Evolutionary conservation across 1,139 yeast genomes (phyloP).

Genomic region (Debaryomyces udenii): DNA sequence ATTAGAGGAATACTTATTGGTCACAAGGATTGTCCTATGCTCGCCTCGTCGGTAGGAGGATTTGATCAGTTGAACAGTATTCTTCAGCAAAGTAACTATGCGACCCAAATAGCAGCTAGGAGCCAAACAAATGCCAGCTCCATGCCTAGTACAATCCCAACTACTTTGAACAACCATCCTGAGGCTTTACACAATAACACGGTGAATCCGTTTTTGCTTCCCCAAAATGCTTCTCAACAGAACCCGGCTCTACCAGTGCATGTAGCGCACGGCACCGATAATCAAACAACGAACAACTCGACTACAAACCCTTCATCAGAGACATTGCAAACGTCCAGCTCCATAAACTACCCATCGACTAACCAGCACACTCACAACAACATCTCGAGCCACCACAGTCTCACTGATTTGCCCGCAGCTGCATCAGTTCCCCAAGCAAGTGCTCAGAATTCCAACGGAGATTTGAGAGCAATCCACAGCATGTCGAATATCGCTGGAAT

Average conservation of each 20-base stretch:
- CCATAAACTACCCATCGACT: slow-evolving; percentile 4
- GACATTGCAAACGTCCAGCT: slow-evolving; percentile 20
- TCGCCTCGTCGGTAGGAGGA: slow-evolving; percentile 42
- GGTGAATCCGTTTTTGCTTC: slow-evolving; percentile 2
- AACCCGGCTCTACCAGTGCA: slow-evolving; percentile 7
- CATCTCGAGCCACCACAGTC: slow-evolving; percentile 24
- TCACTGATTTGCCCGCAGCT: slow-evolving; percentile 35
- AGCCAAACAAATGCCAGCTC: slow-evolving; percentile 23
- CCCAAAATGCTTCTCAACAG: slow-evolving; percentile 1
- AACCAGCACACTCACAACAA: slow-evolving; percentile 2
- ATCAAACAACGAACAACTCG: slow-evolving; percentile 5
- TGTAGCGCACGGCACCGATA: not conserved
- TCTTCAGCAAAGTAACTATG: slow-evolving; percentile 35
- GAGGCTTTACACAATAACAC: slow-evolving; percentile 9
- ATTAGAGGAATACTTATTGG: slow-evolving; percentile 43
- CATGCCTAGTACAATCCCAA: slow-evolving; percentile 39
- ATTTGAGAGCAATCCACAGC: slow-evolving; percentile 39
- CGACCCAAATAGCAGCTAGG: slow-evolving; percentile 26
- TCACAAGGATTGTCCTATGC: slow-evolving; percentile 44
- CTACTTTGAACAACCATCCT: slow-evolving; percentile 26
- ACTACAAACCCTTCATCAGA: slow-evolving; percentile 13
- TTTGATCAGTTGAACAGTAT: slow-evolving; percentile 36
- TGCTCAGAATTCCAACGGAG: slow-evolving; percentile 15
- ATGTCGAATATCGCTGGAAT: slow-evolving; percentile 38
- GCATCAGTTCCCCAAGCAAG: slow-evolving; percentile 23